A percentile compares a stretch with the other conserved stretches of the same genome.
Conservation (phyloP, 805 yeast species). For the Pichia gijzeniarum region DNA sequence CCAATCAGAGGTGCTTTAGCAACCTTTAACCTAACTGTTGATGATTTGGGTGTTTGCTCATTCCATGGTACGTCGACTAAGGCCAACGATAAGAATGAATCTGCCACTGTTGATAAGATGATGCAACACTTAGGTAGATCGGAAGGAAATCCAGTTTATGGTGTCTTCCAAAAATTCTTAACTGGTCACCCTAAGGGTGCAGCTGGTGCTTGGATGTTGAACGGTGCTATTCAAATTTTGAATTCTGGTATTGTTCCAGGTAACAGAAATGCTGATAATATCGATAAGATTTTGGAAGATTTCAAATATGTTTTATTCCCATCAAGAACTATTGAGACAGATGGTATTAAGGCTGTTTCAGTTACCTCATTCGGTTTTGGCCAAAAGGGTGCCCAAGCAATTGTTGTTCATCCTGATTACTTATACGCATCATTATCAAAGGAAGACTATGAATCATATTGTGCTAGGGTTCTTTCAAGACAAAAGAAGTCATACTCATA, state of each 20-base stretch:
- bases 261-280: constrained; percentile 96
- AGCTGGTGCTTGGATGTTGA: constrained; percentile 99
- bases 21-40: constrained; percentile 84
- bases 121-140: constrained; percentile 93
- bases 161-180: constrained; percentile 97
- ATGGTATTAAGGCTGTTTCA: constrained; percentile 95
- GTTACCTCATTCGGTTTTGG: constrained; percentile 98
- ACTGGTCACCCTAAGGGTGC: constrained; percentile 99
- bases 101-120: constrained; percentile 86
- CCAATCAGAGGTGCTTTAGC: constrained; percentile 97
- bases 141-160: constrained; percentile 95
- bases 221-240: constrained; percentile 92
- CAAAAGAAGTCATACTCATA: constrained; percentile 87
- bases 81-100: constrained; percentile 98
- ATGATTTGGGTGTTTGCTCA: constrained; percentile 93
- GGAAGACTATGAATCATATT: constrained; percentile 65
- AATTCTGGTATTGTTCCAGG: constrained; percentile 92
- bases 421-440: constrained; percentile 76
- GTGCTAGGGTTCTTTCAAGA: constrained; percentile 64
- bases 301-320: constrained; percentile 90
- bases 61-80: constrained; percentile 99
- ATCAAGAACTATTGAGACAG: constrained; percentile 87
- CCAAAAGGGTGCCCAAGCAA: constrained; percentile 97
- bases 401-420: constrained; percentile 89
- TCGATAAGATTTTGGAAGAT: constrained; percentile 76